A percentile compares a stretch with the other conserved stretches of the same genome.
Conservation (phyloP, 1,284 basidiomycete species). For the Tremellales sp. region DNA sequence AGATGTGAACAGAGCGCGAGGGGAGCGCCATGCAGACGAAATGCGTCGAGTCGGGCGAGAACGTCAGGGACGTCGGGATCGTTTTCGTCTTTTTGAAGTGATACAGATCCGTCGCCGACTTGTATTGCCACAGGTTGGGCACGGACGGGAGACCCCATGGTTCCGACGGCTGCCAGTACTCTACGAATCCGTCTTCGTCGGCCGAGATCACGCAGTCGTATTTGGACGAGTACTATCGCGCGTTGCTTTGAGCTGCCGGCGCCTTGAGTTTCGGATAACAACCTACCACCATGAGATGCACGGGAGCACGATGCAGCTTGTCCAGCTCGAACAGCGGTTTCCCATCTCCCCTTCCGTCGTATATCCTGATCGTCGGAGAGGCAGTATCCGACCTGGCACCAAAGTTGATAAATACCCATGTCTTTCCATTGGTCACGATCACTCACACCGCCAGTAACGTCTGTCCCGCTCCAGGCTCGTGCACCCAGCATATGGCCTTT, state of each 20-base stretch:
- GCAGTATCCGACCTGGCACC: conserved; percentile 77
- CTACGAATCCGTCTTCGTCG: conserved; percentile 90
- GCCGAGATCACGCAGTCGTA: conserved; percentile 91
- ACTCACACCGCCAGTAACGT: conserved; percentile 85
- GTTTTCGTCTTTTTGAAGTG: conserved; percentile 99
- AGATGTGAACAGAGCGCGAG: conserved; percentile 89
- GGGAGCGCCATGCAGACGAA: conserved; percentile 90
- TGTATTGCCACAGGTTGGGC: conserved; percentile 81
- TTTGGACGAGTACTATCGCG: conserved; percentile 73
- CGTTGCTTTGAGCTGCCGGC: not conserved
- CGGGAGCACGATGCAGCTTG: conserved; percentile 77
- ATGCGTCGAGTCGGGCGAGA: conserved; percentile 80
- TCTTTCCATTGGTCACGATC: conserved; percentile 53
- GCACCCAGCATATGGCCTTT: conserved; percentile 88
- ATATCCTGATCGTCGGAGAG: conserved; percentile 74
- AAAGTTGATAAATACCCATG: no score
- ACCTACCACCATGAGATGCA: conserved; percentile 84
- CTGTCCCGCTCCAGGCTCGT: conserved; percentile 79
- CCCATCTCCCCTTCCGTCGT: conserved; percentile 84
- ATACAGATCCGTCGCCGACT: conserved; percentile 88
- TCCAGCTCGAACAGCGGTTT: conserved; percentile 69
- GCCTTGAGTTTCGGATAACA: not conserved
- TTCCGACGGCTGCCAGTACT: conserved; percentile 90
- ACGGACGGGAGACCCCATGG: conserved; percentile 79
- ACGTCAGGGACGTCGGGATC: conserved; percentile 80